Evolutionary conservation across 2,329 filamentous ascomycete genomes (phyloP), one percentile per base, ranked within the genome.

Genomic region (Neophaeococcomyces aloes): DNA sequence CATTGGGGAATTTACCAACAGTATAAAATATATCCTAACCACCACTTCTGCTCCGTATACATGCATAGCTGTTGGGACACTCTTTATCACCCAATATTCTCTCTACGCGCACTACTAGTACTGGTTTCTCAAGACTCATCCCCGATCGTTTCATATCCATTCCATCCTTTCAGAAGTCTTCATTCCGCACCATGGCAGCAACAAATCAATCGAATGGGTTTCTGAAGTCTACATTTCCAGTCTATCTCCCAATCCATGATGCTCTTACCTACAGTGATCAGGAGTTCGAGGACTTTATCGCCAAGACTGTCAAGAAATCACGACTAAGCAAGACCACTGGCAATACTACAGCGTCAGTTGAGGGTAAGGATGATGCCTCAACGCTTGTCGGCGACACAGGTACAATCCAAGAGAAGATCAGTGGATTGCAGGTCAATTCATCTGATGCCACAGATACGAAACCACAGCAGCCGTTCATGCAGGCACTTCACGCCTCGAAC

Each of bases 391-490:
- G 17, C 27, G 31, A 29, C 7, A 15, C 39, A 14, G 30, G 21
- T 13, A 30, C 34, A 15, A 23, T 35, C 3, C 29, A 17, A 14
- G 19, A 29, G 13, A 23, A 6, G 10, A 14, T 42, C 18, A 15
- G 27, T 15, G 15, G 29, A n/a, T 34, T 42, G 30, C 30, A 29
- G 13, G 18, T 35, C 30, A 31, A 5, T 23, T 23, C 27, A 3
- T 3, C 21, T 2, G 13, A 25, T 17, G 29, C 13, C 5, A 14
- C 4, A 13, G 14, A 31, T 15, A 2, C n/a, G 8, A 4, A 21
- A 18, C 18, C n/a, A 13, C 39, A 33, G 30, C 39, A 42, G 19
- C 39, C 39, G 13, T 42, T 42, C 30, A 42, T 42, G 21, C 17
- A 35, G 27, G 39, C 30, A 7, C 13, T 42, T 25, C 30, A 35